Conservation (phyloP, 441 rosid species). For the Corymbia calophylla region DNA sequence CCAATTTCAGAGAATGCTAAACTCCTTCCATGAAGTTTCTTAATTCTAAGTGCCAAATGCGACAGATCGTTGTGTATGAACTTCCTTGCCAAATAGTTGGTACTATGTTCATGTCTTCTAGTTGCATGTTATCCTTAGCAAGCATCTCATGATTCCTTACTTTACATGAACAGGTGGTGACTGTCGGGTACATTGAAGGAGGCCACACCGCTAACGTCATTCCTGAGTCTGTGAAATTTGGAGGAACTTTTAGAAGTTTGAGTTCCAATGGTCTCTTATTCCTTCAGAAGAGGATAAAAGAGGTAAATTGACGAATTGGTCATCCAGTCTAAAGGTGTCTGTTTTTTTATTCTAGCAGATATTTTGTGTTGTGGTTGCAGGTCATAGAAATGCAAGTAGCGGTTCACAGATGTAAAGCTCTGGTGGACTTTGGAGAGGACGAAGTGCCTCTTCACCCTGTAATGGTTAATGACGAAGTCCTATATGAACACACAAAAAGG, state of each 20-base stretch:
- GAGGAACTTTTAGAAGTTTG: constrained; percentile 43
- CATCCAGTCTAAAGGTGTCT: background rate
- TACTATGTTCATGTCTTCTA: background rate
- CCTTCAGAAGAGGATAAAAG: constrained; percentile 31
- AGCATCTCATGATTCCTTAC: background rate
- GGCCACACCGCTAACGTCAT: constrained; percentile 41
- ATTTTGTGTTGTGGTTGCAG: constrained; percentile 3
- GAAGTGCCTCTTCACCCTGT: constrained; percentile 29
- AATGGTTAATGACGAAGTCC: constrained; percentile 25
- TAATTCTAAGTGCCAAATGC: background rate
- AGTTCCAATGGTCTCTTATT: constrained; percentile 27
- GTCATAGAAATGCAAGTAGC: constrained; percentile 39
- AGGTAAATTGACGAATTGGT: constrained; percentile 16
- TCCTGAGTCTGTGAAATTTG: constrained; percentile 34
- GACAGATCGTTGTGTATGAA: background rate
- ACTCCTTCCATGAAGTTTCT: background rate
- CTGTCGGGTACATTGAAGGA: constrained; percentile 28
- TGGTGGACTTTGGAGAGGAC: constrained; percentile 31
- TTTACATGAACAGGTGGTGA: constrained; percentile 18
- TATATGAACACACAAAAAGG: constrained; percentile 30
- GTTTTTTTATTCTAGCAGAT: background rate
- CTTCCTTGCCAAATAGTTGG: background rate
- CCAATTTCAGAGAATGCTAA: background rate
- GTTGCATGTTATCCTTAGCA: background rate
- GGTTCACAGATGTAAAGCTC: constrained; percentile 29